Conservation (phyloP, 2,329 filamentous ascomycete species). For the Xylariaceae sp. region DNA sequence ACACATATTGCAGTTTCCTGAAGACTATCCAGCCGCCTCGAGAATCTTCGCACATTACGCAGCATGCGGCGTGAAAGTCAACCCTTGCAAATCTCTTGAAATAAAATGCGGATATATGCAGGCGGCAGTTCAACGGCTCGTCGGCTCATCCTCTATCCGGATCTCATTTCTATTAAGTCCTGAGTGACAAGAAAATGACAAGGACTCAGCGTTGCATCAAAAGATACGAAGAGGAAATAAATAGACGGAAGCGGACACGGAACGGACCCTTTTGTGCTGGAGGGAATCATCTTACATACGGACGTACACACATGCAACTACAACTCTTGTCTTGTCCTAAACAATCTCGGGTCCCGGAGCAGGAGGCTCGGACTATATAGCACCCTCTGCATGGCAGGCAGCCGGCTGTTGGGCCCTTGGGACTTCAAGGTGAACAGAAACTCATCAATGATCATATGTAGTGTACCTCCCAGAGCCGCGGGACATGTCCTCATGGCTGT, state of each 20-base stretch:
- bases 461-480: neutral
- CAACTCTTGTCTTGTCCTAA: neutral
- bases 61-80: neutral
- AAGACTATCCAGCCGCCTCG: neutral
- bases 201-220: constrained; percentile 5
- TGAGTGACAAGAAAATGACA: neutral
- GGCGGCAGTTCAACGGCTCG: too few species aligned
- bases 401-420: neutral
- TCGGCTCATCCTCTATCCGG: neutral
- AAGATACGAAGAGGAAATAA: neutral
- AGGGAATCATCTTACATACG: constrained; percentile 21
- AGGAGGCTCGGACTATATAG: constrained; percentile 1
- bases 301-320: constrained; percentile 14
- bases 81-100: neutral
- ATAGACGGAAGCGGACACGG: neutral
- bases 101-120: neutral
- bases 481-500: neutral
- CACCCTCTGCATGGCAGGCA: neutral
- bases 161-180: neutral
- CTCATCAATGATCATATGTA: too few species aligned
- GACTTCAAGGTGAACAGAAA: neutral
- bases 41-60: constrained; percentile 1
- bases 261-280: constrained; percentile 2
- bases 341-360: neutral
- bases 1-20: neutral